Evolutionary conservation across 805 yeast species (phyloP).

Genomic region (Schwanniomyces occidentalis): DNA sequence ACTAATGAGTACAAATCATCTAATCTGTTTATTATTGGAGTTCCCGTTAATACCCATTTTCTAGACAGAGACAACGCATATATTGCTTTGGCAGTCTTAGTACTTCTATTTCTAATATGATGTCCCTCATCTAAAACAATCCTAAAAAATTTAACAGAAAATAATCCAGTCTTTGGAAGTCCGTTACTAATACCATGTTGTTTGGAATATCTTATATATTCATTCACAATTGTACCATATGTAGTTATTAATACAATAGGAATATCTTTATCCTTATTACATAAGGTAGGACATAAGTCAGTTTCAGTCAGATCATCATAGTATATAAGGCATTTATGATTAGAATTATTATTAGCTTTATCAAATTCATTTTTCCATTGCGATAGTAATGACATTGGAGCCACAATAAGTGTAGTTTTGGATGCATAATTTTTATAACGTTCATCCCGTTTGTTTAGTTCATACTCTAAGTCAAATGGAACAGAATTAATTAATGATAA

Average conservation of each 20-base stretch:
- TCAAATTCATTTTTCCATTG: constrained; percentile 89
- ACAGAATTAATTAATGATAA: constrained; percentile 68
- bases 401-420: constrained; percentile 73
- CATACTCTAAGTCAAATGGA: constrained; percentile 48
- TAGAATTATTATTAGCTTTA: constrained; percentile 49
- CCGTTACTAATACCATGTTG: constrained; percentile 17
- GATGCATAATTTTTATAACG: constrained; percentile 51
- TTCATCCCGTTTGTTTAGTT: constrained; percentile 8
- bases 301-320: constrained; percentile 66
- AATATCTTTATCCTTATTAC: constrained; percentile 38
- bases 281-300: constrained; percentile 49
- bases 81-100: constrained; percentile 79
- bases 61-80: constrained; percentile 63
- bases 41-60: constrained; percentile 88
- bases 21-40: constrained; percentile 84
- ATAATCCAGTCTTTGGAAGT: constrained; percentile 53
- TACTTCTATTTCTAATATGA: constrained; percentile 73
- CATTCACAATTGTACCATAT: constrained; percentile 82
- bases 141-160: constrained; percentile 71
- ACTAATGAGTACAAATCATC: constrained; percentile 84
- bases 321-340: constrained; percentile 57
- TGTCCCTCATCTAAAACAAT: constrained; percentile 90
- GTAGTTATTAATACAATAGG: constrained; percentile 80
- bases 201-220: constrained; percentile 53
- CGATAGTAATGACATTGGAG: constrained; percentile 86